phyloP scores from a whole-genome alignment of 805 yeast species.

The Torulaspora microellipsoides region DNA sequence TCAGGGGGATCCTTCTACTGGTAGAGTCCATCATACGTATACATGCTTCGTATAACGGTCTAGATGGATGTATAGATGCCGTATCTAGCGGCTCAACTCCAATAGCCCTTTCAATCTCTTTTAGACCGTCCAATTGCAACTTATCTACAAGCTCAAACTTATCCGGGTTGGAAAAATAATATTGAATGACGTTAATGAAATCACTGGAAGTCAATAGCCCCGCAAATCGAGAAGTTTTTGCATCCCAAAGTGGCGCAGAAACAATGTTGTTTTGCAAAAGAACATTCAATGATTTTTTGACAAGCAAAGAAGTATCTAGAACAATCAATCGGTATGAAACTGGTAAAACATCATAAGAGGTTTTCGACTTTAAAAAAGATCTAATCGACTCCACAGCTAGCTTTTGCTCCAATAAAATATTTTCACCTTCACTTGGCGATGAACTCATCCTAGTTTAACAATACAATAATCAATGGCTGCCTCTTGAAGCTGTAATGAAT shows the following conservation, averaged over 20 bases:
- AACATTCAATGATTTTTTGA: slow-evolving; percentile 86
- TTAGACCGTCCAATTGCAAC: slow-evolving; percentile 75
- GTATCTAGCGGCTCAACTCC: slow-evolving; percentile 86
- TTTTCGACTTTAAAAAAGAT: slow-evolving; percentile 77
- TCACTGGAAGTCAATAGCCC: slow-evolving; percentile 90
- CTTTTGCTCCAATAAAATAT: slow-evolving; percentile 53
- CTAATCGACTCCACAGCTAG: slow-evolving; percentile 81
- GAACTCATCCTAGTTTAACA: slow-evolving; percentile 3
- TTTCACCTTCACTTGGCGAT: slow-evolving; percentile 20
- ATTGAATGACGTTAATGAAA: slow-evolving; percentile 91
- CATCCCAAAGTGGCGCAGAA: slow-evolving; percentile 96
- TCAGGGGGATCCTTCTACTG: slow-evolving; percentile 89
- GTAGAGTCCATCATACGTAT: slow-evolving; percentile 81
- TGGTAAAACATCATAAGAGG: slow-evolving; percentile 94
- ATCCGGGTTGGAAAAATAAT: slow-evolving; percentile 85
- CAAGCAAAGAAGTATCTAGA: slow-evolving; percentile 83
- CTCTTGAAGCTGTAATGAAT: no score
- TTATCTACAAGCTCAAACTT: slow-evolving; percentile 83
- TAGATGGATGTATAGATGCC: slow-evolving; percentile 83
- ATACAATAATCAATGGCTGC: neutral
- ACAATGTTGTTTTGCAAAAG: slow-evolving; percentile 90
- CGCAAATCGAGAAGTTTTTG: slow-evolving; percentile 82
- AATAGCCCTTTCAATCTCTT: slow-evolving; percentile 81
- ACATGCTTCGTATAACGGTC: slow-evolving; percentile 88
- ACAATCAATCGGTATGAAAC: slow-evolving; percentile 91